Base-by-base conservation (phyloP, 495 filamentous ascomycete genomes). In the Friedmanniomyces endolithicus region DNA sequence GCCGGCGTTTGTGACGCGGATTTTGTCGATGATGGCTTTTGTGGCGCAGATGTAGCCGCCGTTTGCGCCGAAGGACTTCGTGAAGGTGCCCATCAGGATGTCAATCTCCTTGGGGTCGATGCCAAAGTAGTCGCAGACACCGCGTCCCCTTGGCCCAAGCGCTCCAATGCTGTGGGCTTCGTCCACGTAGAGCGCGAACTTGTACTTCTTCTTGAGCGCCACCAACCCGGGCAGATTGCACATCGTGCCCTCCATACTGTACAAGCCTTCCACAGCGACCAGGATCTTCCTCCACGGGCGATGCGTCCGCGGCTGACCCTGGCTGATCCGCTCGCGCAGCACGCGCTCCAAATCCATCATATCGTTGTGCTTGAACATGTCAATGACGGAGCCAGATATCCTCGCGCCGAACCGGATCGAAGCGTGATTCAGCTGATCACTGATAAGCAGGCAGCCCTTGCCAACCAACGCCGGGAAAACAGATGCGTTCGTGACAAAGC, bases 201-300 rank as follows among this genome's bases (percentile, higher is more conserved):
- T 97, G 79, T 98, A 98, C 63, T 85, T 88, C 66, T 82, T 85
- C 75, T 92, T 95, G 62, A 98, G 76, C 35, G 74, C 75, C 55
- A 98, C 68, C 39, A 98, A 68, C 54, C 86, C 87, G 14, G 90
- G 92, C 27, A 98, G 79, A 64, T 98, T 90, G 67, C 85, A 88
- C 90, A 98, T 96, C 43, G 90, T 95, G 29, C 92, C 92, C 70
- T 98, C 92, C 92, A 98, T 98, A 1, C 90, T 96, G 73, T 98
- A 98, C 0, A 98, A 78, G 55, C 92, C 92, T 67, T 98, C 92
- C 35, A 98, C 88, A 33, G 90, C 89, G 48, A 98, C 87, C 45
- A 98, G 72, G 56, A 98, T 97, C 78, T 95, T 97, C 76, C 90
- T 94, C 92, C 92, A 98, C 11, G 92, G 92, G 9, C 92, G 84